Evolutionary conservation across 2,329 filamentous ascomycete species (phyloP), one percentile per base, ranked within the genome.

Genomic region (Fusarium zealandicum): DNA sequence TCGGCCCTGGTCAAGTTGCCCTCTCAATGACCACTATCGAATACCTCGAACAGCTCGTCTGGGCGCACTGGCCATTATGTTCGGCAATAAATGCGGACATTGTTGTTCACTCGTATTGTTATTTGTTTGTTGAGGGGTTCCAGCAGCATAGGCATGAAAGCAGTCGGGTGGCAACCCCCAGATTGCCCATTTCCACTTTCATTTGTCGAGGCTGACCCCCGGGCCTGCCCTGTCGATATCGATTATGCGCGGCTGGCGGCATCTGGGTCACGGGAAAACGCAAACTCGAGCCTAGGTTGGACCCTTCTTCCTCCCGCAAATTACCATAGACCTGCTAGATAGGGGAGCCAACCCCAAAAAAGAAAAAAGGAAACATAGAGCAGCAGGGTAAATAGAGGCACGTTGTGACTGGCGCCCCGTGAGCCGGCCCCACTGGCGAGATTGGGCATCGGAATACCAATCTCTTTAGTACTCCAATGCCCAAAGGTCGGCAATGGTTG

Each of bases 381-480:
- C n/a, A n/a, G n/a, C n/a, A n/a, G n/a, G n/a, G 51, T 56, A 51
- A 59, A 40, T 40, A 25, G 42, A 51, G 53, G 38, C 33, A 42
- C 43, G 54, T 44, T 42, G 32, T 39, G 43, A 37, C 35, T 31
- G 43, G 10, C 16, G 43, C 43, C 43, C 33, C 33, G 25, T 20
- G 44, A 47, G 37, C 37, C 38, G 53, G 48, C 42, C 41, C 45
- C 37, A 43, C 54, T 55, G 33, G 43, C 39, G 54, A 62, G 59
- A 62, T 63, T 62, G 59, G 57, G 43, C 50, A 59, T 49, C 42
- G 45, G 57, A 44, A 62, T 48, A 35, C 41, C 40, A 42, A 55
- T 61, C 42, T 37, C 54, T 56, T 18, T 43, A n/a, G n/a, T n/a
- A n/a, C n/a, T n/a, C n/a, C n/a, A 40, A 18, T 17, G 31, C 17